Evolutionary conservation across 352 stramenopile genomes (phyloP), one percentile per base, ranked within the genome.

Genomic region (Blastocystis sp.): DNA sequence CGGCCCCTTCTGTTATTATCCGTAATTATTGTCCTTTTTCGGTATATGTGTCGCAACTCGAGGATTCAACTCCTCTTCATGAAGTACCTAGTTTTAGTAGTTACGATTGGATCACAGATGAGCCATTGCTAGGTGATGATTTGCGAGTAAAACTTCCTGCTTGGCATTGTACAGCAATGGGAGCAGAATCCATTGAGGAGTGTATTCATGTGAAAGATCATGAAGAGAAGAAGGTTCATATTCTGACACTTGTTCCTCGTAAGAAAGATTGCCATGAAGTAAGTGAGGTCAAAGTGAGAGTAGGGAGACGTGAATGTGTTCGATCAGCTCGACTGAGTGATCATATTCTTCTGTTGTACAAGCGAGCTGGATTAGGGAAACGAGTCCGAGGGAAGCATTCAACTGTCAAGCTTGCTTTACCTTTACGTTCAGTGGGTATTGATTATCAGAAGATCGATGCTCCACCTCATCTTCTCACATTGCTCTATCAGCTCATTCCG

Each of bases 1-100:
- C 56, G 14, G n/a, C 29, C 5, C 27, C 71, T 0, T 54, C 46
- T 24, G 5, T 83, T 1, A 29, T 83, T 24, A 66, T 83, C 35
- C 51, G 29, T 14, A 83, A 83, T 27, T 83, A 27, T 63, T 83
- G 71, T n/a, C 49, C 71, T 3, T 83, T 83, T 49, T 35, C 71
- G 7, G 21, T 66, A n/a, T 1, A 0, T 21, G 29, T 83, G 21
- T 35, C 27, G 14, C 71, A 83, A 56, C 63, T 16, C 14, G 71
- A 56, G 1, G 37, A 29, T 6, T 21, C 24, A 12, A 56, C 43
- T 21, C 37, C 54, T 3, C 2, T 24, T 29, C 65, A 77, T 32
- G 37, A 35, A 54, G 21, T 77, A 19, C 65, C 65, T 24, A 49
- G 32, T 19, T 77, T 77, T 77, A 35, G 21, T 6, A 29, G n/a